phyloP scores from a whole-genome alignment of 352 stramenopile genomes.

The Phytophthora palmivora region DNA sequence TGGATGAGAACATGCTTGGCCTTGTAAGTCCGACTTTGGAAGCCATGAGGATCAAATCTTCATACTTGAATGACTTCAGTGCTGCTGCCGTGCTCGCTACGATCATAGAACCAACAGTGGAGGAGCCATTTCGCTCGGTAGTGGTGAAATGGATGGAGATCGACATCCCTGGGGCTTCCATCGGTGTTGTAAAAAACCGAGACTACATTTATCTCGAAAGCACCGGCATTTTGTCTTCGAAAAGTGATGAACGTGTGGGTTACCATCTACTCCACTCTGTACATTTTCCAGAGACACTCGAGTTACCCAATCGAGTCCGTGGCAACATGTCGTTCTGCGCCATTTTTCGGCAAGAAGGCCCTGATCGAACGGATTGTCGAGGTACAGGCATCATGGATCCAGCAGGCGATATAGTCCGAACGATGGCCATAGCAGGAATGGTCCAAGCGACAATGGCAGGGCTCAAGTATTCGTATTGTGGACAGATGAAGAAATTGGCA shows the following conservation, averaged over 20 bases:
- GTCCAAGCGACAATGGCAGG: slow-evolving; percentile 25
- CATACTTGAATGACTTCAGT: too few relatives aligned
- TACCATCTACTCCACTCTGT: slow-evolving; percentile 33
- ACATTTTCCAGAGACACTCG: slow-evolving; percentile 22
- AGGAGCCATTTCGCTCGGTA: too few relatives aligned
- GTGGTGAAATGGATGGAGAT: too few relatives aligned
- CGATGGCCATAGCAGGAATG: slow-evolving; percentile 17
- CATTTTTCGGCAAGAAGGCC: slow-evolving; percentile 33
- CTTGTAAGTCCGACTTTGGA: too few relatives aligned
- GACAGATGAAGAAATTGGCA: slow-evolving; percentile 43
- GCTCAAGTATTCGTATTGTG: slow-evolving; percentile 35
- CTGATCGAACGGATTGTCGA: slow-evolving; percentile 18
- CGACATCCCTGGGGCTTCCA: too few relatives aligned
- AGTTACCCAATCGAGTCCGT: slow-evolving; percentile 22
- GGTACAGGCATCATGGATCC: slow-evolving; percentile 25
- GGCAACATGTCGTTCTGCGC: slow-evolving; percentile 50
- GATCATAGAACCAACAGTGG: too few relatives aligned
- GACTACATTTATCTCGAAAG: slow-evolving; percentile 22
- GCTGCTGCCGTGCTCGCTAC: too few relatives aligned
- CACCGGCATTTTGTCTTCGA: slow-evolving; percentile 8
- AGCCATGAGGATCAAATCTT: too few relatives aligned
- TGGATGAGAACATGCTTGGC: too few relatives aligned
- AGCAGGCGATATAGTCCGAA: slow-evolving; percentile 24
- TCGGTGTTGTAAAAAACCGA: too few relatives aligned
- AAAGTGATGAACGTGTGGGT: slow-evolving; percentile 22